phyloP scores from a whole-genome alignment of 768 basidiomycete species.

The Panellus pusillus region DNA sequence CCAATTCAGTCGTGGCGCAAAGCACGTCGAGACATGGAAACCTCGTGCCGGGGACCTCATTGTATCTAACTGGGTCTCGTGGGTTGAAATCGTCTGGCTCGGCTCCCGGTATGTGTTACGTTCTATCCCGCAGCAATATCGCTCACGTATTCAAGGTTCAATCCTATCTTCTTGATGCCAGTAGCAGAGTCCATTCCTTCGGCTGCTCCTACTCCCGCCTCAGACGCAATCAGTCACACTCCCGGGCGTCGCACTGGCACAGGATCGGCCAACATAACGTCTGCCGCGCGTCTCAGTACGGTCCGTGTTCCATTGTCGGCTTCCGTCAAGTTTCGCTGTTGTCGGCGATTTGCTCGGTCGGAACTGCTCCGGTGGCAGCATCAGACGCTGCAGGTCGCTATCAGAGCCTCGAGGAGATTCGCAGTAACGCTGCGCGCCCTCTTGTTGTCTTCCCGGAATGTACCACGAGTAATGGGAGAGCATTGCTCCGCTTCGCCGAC shows the following conservation, averaged over 20 bases:
- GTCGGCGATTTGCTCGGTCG: constrained; percentile 53
- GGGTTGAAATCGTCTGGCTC: constrained; percentile 87
- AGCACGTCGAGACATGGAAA: constrained; percentile 51
- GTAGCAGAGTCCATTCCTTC: constrained; percentile 43
- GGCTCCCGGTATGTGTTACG: constrained; percentile 59
- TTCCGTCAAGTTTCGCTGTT: constrained; percentile 68
- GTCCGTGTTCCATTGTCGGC: constrained; percentile 58
- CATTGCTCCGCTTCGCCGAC: constrained; percentile 74
- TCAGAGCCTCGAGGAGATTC: constrained; percentile 62
- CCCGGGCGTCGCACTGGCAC: constrained; percentile 80
- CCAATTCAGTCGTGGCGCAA: constrained; percentile 41
- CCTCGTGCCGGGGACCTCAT: constrained; percentile 84
- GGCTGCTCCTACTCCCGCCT: constrained; percentile 22
- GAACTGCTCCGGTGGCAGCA: constrained; percentile 35
- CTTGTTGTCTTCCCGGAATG: constrained; percentile 89
- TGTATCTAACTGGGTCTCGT: constrained; percentile 90
- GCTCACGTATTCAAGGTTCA: constrained; percentile 52
- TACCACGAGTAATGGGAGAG: constrained; percentile 89
- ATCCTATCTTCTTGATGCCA: constrained; percentile 84
- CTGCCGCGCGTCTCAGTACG: constrained; percentile 39
- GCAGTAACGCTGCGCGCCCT: constrained; percentile 55
- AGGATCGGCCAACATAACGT: constrained; percentile 68
- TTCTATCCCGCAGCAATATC: not conserved
- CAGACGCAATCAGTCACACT: constrained; percentile 45
- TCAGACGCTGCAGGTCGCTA: constrained; percentile 23